Conservation (phyloP, 2,329 filamentous ascomycete genomes). For the Fusarium torreyae region DNA sequence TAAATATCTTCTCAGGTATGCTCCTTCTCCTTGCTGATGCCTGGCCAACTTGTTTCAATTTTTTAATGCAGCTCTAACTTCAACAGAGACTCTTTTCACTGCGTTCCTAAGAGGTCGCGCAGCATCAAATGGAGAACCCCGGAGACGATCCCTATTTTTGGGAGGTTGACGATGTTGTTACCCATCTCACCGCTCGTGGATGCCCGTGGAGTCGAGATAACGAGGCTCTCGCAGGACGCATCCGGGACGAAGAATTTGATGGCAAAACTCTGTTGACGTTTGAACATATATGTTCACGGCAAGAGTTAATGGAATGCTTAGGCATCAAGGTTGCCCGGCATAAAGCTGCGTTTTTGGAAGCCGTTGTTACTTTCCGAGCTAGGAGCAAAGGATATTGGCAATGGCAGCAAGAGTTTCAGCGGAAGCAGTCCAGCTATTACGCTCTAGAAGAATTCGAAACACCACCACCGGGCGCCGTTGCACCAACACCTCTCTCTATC, state of each 20-base stretch:
- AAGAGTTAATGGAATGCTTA: conserved; percentile 68
- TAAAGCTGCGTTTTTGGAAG: conserved; percentile 69
- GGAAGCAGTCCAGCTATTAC: conserved; percentile 33
- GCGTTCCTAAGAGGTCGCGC: conserved; percentile 10
- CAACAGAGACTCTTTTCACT: conserved; percentile 11
- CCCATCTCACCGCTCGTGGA: conserved; percentile 72
- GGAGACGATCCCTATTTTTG: conserved; percentile 80
- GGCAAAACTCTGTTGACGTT: conserved; percentile 75
- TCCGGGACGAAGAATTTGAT: conserved; percentile 75
- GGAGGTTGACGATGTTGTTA: conserved; percentile 77
- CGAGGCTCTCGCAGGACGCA: conserved; percentile 63
- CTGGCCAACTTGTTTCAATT: not conserved
- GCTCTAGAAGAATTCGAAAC: conserved; percentile 22
- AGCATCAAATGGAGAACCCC: conserved; percentile 48
- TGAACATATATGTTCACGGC: conserved; percentile 65
- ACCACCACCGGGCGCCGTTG: not conserved
- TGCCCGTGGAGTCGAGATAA: conserved; percentile 68
- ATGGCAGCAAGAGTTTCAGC: conserved; percentile 49
- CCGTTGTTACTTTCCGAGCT: conserved; percentile 69
- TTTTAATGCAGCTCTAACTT: conserved; percentile 5
- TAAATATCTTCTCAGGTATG: conserved; percentile 15
- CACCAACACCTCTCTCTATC: not conserved
- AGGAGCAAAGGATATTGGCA: conserved; percentile 65
- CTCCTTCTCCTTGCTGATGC: not conserved
- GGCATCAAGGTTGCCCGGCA: conserved; percentile 71